phyloP scores from a whole-genome alignment of 139 green algal species.

The Coelastrella sp. region DNA sequence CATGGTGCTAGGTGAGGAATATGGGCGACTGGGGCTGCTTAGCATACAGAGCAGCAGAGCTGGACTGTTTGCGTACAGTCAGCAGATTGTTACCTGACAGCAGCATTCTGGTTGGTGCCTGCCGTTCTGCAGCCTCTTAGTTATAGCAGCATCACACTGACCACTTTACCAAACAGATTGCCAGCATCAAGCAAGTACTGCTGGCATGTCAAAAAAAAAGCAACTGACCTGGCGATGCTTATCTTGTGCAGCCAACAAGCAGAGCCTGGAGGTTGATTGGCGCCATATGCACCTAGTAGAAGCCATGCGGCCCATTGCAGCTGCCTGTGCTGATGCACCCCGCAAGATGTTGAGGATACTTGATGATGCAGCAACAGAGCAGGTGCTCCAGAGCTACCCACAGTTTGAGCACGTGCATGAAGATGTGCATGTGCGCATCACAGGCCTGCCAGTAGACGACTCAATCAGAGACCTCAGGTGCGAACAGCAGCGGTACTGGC shows the following conservation, averaged over 20 bases:
- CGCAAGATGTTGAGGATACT: conserved; percentile 81
- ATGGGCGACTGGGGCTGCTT: too few species aligned
- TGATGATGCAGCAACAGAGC: conserved; percentile 48
- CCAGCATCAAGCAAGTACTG: too few species aligned
- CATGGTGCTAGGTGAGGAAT: conserved; percentile 57
- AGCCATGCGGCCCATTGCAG: conserved; percentile 72
- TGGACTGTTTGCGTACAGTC: too few species aligned
- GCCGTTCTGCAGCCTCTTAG: too few species aligned
- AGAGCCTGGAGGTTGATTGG: conserved; percentile 92
- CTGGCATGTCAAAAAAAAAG: too few species aligned
- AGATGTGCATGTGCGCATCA: conserved; percentile 91
- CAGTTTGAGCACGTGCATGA: conserved; percentile 49
- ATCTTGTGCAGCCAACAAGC: conserved; percentile 72
- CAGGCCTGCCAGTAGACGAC: conserved; percentile 90
- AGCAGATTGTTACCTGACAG: too few species aligned
- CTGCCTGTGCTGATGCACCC: conserved; percentile 90
- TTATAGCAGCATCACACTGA: background rate
- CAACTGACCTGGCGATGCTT: too few species aligned
- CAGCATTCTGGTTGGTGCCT: too few species aligned
- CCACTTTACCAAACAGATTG: background rate
- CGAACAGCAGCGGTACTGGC: background rate
- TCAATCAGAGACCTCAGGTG: conserved; percentile 94
- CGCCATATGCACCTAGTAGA: conserved; percentile 77
- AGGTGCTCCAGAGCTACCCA: conserved; percentile 42
- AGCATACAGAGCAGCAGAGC: too few species aligned